Evolutionary conservation across 495 filamentous ascomycete genomes (phyloP).

Genomic region (Aspergillus diversus): DNA sequence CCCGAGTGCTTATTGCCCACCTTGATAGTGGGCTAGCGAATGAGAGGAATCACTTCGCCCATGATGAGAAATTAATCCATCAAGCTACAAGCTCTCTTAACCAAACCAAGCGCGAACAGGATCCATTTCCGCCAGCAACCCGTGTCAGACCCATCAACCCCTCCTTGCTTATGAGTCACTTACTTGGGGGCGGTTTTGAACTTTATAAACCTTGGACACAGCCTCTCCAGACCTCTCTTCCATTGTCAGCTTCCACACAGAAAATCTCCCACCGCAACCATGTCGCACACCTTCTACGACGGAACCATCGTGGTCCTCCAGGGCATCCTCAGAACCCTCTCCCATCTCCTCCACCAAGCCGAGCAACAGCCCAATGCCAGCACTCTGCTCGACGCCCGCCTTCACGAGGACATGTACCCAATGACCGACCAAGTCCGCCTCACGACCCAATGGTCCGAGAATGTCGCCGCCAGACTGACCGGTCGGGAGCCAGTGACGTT

Average conservation of each 20-base stretch:
- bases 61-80: no score
- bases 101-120: no score
- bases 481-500: conserved; percentile 32
- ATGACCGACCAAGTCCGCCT: conserved; percentile 51
- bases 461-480: conserved; percentile 37
- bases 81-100: no score
- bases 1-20: no score
- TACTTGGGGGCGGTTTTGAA: no score
- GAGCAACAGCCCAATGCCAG: conserved; percentile 29
- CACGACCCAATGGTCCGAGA: conserved; percentile 37
- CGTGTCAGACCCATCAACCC: no score
- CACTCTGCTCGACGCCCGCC: conserved; percentile 30
- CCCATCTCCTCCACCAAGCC: conserved; percentile 34
- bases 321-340: conserved; percentile 33
- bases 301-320: conserved; percentile 33
- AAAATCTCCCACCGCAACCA: conserved; percentile 8
- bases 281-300: conserved; percentile 37
- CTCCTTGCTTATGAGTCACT: no score
- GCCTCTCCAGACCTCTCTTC: no score
- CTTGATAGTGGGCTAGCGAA: no score
- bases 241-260: not conserved
- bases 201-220: no score
- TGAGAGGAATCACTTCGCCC: no score
- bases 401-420: conserved; percentile 52
- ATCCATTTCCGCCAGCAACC: no score